Percentiles rank a stretch among this genome's conserved stretches.
These are phyloP conservation scores for Neoconidiobolus thromboides DNA, from an alignment of 371 early-diverging fungal species.

Conservation along the genomic window DNA sequence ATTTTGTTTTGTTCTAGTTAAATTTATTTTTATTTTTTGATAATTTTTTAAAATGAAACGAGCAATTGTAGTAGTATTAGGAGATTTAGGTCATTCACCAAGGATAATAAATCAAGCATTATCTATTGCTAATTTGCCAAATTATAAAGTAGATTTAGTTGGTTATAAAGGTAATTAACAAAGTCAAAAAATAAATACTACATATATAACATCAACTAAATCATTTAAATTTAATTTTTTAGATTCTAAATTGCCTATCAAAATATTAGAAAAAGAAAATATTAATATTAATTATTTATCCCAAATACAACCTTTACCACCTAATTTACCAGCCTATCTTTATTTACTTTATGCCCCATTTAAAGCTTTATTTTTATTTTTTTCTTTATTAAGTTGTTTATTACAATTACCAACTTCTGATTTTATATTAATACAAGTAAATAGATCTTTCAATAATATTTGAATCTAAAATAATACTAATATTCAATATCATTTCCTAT, in stretches of 20 bases:
- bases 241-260: too few relatives aligned
- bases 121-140: slow-evolving; percentile 41
- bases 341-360: slow-evolving; percentile 43
- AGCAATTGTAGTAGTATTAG: slow-evolving; percentile 52
- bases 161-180: slow-evolving; percentile 45
- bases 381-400: slow-evolving; percentile 24
- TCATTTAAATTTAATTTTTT: too few relatives aligned
- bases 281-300: too few relatives aligned
- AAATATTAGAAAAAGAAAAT: too few relatives aligned
- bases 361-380: slow-evolving; percentile 25
- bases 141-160: slow-evolving; percentile 57
- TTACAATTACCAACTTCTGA: slow-evolving; percentile 20
- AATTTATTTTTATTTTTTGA: too few relatives aligned
- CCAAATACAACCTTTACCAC: not conserved
- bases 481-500: slow-evolving; percentile 6
- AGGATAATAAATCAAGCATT: slow-evolving; percentile 86
- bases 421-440: slow-evolving; percentile 69
- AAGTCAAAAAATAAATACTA: too few relatives aligned
- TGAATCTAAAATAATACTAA: not conserved
- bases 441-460: not conserved
- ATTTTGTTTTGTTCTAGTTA: too few relatives aligned
- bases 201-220: too few relatives aligned
- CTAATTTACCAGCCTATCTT: slow-evolving; percentile 25
- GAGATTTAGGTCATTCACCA: slow-evolving; percentile 86
- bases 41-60: too few relatives aligned